Evolutionary conservation across 306 rosid species (phyloP).

Genomic region (Trichosanthes cucumerina): DNA sequence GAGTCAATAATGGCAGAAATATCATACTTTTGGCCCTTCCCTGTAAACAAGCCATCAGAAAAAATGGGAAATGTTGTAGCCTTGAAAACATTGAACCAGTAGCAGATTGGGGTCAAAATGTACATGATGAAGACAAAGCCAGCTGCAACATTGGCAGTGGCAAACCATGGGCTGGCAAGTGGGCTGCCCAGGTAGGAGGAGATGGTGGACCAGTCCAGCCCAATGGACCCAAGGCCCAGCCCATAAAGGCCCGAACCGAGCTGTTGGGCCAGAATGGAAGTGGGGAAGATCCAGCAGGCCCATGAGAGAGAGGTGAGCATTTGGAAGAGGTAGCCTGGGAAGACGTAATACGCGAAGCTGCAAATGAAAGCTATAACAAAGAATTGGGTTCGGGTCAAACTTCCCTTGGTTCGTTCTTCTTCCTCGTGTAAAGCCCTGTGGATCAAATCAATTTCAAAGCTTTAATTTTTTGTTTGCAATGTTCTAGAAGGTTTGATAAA

Average conservation of each 20-base stretch:
- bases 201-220: constrained; percentile 83
- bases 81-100: constrained; percentile 57
- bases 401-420: constrained; percentile 52
- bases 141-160: constrained; percentile 79
- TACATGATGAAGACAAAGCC: constrained; percentile 66
- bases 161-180: constrained; percentile 94
- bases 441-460: not conserved
- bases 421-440: constrained; percentile 76
- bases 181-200: constrained; percentile 93
- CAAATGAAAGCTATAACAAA: constrained; percentile 69
- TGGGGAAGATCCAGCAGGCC: constrained; percentile 82
- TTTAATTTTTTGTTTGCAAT: not conserved
- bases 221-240: constrained; percentile 55
- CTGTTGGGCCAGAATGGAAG: constrained; percentile 59
- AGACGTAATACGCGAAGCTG: constrained; percentile 75
- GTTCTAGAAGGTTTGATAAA: no score
- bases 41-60: constrained; percentile 41
- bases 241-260: constrained; percentile 77
- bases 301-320: constrained; percentile 76
- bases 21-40: constrained; percentile 41
- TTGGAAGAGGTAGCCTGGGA: constrained; percentile 75
- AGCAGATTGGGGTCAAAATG: constrained; percentile 48
- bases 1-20: constrained; percentile 58
- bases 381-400: constrained; percentile 60
- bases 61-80: constrained; percentile 74